Evolutionary conservation across 2,329 filamentous ascomycete genomes (phyloP).

Genomic region (Phoma herbarum): DNA sequence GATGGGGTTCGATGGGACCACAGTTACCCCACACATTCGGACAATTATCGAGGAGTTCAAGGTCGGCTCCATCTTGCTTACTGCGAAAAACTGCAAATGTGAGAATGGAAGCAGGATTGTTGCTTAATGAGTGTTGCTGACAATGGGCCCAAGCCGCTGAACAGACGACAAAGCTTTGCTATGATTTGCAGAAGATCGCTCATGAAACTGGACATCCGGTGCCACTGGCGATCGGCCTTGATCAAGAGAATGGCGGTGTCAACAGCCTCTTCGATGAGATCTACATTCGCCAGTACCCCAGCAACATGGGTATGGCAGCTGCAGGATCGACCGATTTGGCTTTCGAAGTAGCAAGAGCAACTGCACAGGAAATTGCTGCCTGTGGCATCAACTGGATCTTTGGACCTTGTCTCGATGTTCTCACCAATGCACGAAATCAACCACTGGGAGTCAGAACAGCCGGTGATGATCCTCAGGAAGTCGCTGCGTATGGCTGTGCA

Average conservation of each 20-base stretch:
- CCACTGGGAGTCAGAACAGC: constrained; percentile 88
- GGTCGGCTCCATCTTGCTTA: constrained; percentile 85
- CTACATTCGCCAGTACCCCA: constrained; percentile 95
- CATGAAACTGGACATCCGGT: constrained; percentile 89
- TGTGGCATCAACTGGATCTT: constrained; percentile 97
- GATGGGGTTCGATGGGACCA: constrained; percentile 86
- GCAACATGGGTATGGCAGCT: constrained; percentile 95
- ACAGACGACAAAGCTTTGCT: constrained; percentile 85
- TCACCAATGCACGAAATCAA: constrained; percentile 92
- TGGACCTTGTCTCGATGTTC: constrained; percentile 89
- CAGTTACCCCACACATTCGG: constrained; percentile 83
- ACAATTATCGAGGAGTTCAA: constrained; percentile 84
- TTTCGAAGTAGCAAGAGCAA: constrained; percentile 90
- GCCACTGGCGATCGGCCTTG: constrained; percentile 87
- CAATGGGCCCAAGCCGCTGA: constrained; percentile 73
- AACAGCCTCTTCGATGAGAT: constrained; percentile 97
- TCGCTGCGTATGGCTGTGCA: constrained; percentile 89
- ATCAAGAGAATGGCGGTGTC: constrained; percentile 98
- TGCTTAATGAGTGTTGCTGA: constrained; percentile 27
- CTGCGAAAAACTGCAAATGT: constrained; percentile 88
- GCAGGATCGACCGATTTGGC: constrained; percentile 85
- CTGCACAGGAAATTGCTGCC: constrained; percentile 88
- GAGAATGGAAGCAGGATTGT: constrained; percentile 41
- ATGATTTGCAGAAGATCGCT: constrained; percentile 91
- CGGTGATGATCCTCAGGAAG: constrained; percentile 93